Conservation (phyloP, 1,284 basidiomycete species). For the Rhodotorula mucilaginosa region DNA sequence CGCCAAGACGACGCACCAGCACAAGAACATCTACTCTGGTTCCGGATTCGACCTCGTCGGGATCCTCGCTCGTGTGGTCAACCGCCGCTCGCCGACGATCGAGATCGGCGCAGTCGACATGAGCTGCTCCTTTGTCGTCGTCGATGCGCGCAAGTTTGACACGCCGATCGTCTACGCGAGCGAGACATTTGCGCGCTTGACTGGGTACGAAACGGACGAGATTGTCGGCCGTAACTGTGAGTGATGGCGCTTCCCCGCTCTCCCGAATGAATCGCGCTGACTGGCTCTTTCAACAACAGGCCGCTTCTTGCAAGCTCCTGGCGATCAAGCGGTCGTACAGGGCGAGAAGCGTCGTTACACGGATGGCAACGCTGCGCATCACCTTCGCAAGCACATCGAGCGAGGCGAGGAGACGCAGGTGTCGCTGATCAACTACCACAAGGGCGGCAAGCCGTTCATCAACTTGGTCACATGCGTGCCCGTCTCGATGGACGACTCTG, state of each 20-base stretch:
- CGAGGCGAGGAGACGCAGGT: slow-evolving; percentile 83
- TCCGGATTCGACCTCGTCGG: slow-evolving; percentile 86
- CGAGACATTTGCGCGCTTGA: slow-evolving; percentile 73
- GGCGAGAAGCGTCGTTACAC: slow-evolving; percentile 60
- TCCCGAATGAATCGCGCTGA: slow-evolving; percentile 62
- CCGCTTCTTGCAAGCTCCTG: slow-evolving; percentile 66
- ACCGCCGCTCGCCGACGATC: slow-evolving; percentile 70
- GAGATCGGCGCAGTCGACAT: slow-evolving; percentile 85
- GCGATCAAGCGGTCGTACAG: slow-evolving; percentile 63
- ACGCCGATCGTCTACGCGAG: slow-evolving; percentile 84
- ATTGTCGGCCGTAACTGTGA: slow-evolving; percentile 28
- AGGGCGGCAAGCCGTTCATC: slow-evolving; percentile 72
- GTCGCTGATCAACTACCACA: slow-evolving; percentile 81
- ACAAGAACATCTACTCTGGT: slow-evolving; percentile 64
- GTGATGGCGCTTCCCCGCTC: not conserved
- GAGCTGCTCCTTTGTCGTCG: slow-evolving; percentile 82
- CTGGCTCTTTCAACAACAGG: slow-evolving; percentile 59
- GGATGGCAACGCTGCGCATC: slow-evolving; percentile 59
- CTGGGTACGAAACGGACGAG: slow-evolving; percentile 68
- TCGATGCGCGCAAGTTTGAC: slow-evolving; percentile 75
- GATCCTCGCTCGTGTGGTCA: slow-evolving; percentile 72
- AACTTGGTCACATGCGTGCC: slow-evolving; percentile 51
- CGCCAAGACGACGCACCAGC: slow-evolving; percentile 8
- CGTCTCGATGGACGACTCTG: slow-evolving; percentile 58
- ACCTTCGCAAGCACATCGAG: slow-evolving; percentile 63